These are phyloP conservation scores for Salix arbutifolia DNA, from an alignment of 345 rosid genomes.

Conservation along the genomic window DNA sequence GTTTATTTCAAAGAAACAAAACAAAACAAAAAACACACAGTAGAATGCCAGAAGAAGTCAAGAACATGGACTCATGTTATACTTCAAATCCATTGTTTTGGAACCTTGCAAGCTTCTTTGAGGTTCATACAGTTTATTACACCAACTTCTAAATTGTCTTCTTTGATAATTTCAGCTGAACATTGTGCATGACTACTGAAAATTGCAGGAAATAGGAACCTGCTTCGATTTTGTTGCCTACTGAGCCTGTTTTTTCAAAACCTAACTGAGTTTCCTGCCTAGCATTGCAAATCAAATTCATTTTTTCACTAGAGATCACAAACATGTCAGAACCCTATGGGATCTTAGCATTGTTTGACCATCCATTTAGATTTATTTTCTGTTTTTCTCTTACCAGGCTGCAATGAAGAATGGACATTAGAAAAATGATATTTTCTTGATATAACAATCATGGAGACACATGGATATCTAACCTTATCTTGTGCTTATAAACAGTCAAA, in stretches of 20 bases:
- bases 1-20: not conserved
- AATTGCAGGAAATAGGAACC: conserved; percentile 12
- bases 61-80: conserved; percentile 5
- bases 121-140: conserved; percentile 12
- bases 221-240: not conserved
- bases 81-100: not conserved
- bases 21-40: not conserved
- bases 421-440: conserved; percentile 3
- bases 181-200: conserved; percentile 17
- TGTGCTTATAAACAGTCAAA: conserved; percentile 21
- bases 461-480: conserved; percentile 26
- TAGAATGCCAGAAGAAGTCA: not conserved
- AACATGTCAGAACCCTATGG: conserved; percentile 16
- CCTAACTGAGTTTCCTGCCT: not conserved
- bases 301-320: not conserved
- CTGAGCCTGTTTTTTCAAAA: not conserved
- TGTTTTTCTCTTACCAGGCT: not conserved
- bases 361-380: not conserved
- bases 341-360: conserved; percentile 16
- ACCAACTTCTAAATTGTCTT: conserved; percentile 35
- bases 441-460: conserved; percentile 22
- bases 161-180: conserved; percentile 8
- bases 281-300: not conserved
- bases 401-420: not conserved
- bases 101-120: conserved; percentile 23